phyloP scores from a whole-genome alignment of 1,284 basidiomycete species.

The Taiwanofungus camphoratus region DNA sequence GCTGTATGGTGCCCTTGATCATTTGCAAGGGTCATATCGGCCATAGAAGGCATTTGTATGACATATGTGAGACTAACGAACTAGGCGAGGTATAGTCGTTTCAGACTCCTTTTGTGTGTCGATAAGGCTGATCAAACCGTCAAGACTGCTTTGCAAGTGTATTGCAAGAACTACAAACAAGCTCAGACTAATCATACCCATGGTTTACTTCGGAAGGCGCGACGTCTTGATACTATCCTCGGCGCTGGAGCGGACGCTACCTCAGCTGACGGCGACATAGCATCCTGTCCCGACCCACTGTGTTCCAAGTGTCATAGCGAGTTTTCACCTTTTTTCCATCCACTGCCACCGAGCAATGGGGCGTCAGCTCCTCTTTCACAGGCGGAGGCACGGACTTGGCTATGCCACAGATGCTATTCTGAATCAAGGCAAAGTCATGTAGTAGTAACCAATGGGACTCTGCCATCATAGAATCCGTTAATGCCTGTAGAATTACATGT shows the following conservation, averaged over 20 bases:
- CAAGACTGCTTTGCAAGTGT: slow-evolving; percentile 84
- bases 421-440: slow-evolving; percentile 19
- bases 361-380: slow-evolving; percentile 11
- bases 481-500: slow-evolving; percentile 30
- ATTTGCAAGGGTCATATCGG: slow-evolving; percentile 81
- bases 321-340: slow-evolving; percentile 37
- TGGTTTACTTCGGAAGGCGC: slow-evolving; percentile 80
- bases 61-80: slow-evolving; percentile 82
- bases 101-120: not conserved
- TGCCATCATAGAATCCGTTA: slow-evolving; percentile 15
- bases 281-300: slow-evolving; percentile 20
- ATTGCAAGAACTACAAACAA: slow-evolving; percentile 79
- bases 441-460: slow-evolving; percentile 18
- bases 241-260: slow-evolving; percentile 15
- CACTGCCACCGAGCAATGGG: slow-evolving; percentile 16
- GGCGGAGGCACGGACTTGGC: slow-evolving; percentile 27
- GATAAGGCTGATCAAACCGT: not conserved
- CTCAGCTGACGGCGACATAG: slow-evolving; percentile 11
- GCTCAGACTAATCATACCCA: slow-evolving; percentile 66
- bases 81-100: slow-evolving; percentile 60
- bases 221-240: slow-evolving; percentile 69
- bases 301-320: slow-evolving; percentile 34
- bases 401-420: slow-evolving; percentile 57
- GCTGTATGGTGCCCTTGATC: slow-evolving; percentile 76
- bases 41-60: slow-evolving; percentile 63